Base-by-base conservation (phyloP, 441 rosid species). In the Erysimum cheiri region DNA sequence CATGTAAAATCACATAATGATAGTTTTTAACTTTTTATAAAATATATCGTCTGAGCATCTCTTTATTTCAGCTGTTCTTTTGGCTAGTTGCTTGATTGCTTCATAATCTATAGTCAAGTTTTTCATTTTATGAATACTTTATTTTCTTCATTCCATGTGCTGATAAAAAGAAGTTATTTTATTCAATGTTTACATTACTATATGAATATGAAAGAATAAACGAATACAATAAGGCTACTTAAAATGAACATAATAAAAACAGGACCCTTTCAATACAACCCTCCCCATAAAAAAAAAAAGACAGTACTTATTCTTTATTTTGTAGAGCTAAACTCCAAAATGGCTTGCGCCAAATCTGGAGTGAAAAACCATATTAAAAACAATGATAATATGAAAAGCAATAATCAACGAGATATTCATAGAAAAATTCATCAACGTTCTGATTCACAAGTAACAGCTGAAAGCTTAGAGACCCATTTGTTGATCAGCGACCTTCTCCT, bases 401-500 rank as follows among this genome's bases (percentile, higher is more conserved):
- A 66, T 50, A n/a, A n/a, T n/a, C 48, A 26, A 8, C 3, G 12
- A 47, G 10, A 28, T 11, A 15, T 26, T 15, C 4, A n/a, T 5
- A 28, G 37, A 56, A 24, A 58, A 52, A n/a, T 4, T 26, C 19
- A 46, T 64, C 77, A 85, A 54, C 85, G 81, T 31, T 67, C 80
- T 48, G 81, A 70, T 67, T 69, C 76, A 59, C 33, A 59, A 33
- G 62, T 68, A 40, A 28, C 47, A 13, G 77, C 56, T 2, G 77
- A 77, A 8, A 87, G 70, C 49, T 66, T 82, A 37, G 73, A 67
- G 61, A 81, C 80, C 85, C 88, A 82, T 29, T 80, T 79, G 70
- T 72, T 62, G 74, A 73, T 67, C 6, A 72, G 12, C 32, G 71
- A 60, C 57, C 70, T 79, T 58, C 80, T 77, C 64, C 67, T 72